Conservation (phyloP, 305 asterid genomes). For the Lippia alba region DNA sequence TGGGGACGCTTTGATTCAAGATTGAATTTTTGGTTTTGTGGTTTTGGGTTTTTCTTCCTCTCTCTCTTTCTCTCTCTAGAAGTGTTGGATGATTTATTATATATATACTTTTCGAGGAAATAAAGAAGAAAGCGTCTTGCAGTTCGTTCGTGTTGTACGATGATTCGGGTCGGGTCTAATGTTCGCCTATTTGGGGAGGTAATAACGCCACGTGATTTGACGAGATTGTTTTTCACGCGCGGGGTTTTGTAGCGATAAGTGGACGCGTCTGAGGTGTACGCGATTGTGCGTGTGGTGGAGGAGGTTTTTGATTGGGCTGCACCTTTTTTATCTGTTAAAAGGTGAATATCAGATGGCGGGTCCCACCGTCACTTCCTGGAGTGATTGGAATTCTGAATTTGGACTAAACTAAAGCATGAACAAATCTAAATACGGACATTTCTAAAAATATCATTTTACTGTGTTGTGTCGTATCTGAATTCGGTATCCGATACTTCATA, state of each 20-base stretch:
- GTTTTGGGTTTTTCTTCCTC: constrained; percentile 42
- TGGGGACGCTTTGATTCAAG: constrained; percentile 63
- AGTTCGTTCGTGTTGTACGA: constrained; percentile 36
- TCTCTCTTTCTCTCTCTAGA: constrained; percentile 39
- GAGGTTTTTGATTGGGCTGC: constrained; percentile 8
- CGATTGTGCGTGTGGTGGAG: constrained; percentile 16
- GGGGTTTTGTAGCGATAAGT: not conserved
- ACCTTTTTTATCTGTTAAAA: constrained; percentile 26
- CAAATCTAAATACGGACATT: too few relatives aligned
- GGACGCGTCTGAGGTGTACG: not conserved
- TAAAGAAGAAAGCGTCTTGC: not conserved
- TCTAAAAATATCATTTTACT: too few relatives aligned
- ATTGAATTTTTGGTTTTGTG: constrained; percentile 47
- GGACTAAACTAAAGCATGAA: constrained; percentile 6
- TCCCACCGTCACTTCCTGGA: constrained; percentile 14
- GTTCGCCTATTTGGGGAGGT: constrained; percentile 2
- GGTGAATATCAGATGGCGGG: constrained; percentile 37
- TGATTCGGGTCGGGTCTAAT: constrained; percentile 49
- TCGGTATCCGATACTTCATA: too few relatives aligned
- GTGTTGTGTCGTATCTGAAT: too few relatives aligned
- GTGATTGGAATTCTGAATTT: constrained; percentile 12
- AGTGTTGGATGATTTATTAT: too few relatives aligned
- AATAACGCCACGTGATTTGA: not conserved
- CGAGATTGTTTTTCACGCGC: constrained; percentile 13
- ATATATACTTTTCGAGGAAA: not conserved